A percentile compares a stretch with the other conserved stretches of the same genome.
phyloP scores from a whole-genome alignment of 768 basidiomycete species.

The Amanita inopinata region DNA sequence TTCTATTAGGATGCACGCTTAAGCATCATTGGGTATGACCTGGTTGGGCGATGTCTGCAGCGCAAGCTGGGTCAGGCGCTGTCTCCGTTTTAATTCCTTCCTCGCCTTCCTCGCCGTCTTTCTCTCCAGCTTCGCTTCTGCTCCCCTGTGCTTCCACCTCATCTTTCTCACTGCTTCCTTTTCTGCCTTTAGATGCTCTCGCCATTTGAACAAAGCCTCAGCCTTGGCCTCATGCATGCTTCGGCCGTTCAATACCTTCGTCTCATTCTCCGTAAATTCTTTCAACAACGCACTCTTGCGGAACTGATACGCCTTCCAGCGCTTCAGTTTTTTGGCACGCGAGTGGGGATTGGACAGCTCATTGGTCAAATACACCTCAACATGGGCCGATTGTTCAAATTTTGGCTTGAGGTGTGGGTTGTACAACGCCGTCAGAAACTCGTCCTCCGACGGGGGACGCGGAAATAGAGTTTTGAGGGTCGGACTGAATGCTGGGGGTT shows the following conservation, averaged over 20 bases:
- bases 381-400: conserved; percentile 44
- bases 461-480: conserved; percentile 27
- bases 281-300: conserved; percentile 41
- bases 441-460: conserved; percentile 38
- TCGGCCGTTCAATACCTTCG: conserved; percentile 50
- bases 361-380: conserved; percentile 54
- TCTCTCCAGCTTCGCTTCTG: conserved; percentile 41
- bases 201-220: conserved; percentile 71
- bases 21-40: conserved; percentile 33
- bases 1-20: neutral
- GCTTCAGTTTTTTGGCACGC: conserved; percentile 69
- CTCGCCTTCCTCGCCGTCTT: conserved; percentile 46
- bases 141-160: conserved; percentile 40
- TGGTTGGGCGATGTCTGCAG: conserved; percentile 52
- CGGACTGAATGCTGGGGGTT: conserved; percentile 42
- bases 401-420: conserved; percentile 35
- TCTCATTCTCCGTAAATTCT: conserved; percentile 43
- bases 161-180: conserved; percentile 52
- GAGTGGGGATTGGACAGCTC: conserved; percentile 80
- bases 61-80: conserved; percentile 44
- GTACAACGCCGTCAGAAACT: conserved; percentile 50
- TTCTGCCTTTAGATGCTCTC: conserved; percentile 46
- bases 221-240: conserved; percentile 53
- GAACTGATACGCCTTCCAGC: conserved; percentile 55
- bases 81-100: conserved; percentile 42